Percentiles rank a stretch among this genome's conserved stretches.
Evolutionary conservation across 208 protist genomes (phyloP).

Genomic region (Crithidia bombi): DNA sequence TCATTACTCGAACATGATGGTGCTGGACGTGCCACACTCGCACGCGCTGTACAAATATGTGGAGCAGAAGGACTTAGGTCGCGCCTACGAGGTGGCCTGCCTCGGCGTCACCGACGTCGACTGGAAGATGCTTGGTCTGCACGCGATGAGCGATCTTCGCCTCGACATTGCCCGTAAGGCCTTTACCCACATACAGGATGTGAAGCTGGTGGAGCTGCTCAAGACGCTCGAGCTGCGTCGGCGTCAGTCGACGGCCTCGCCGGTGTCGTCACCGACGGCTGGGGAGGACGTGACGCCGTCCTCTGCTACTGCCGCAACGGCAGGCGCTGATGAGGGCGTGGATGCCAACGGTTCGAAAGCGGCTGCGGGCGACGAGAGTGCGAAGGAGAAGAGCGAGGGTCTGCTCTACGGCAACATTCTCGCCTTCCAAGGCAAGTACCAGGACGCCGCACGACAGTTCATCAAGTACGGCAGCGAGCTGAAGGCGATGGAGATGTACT

Average conservation of each 20-base stretch:
- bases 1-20: constrained; percentile 79
- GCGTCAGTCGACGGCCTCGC: constrained; percentile 42
- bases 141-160: constrained; percentile 89
- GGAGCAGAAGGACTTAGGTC: constrained; percentile 88
- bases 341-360: not conserved
- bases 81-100: constrained; percentile 93
- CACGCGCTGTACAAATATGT: constrained; percentile 92
- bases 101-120: constrained; percentile 94
- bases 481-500: constrained; percentile 94
- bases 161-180: constrained; percentile 92
- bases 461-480: constrained; percentile 77
- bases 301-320: not conserved
- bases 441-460: constrained; percentile 91
- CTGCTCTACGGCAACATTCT: constrained; percentile 89
- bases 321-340: not conserved
- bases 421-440: constrained; percentile 95
- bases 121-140: constrained; percentile 94
- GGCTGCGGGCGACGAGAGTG: constrained; percentile 6
- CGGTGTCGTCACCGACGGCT: not conserved
- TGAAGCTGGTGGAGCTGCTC: constrained; percentile 93
- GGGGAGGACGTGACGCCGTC: constrained; percentile 9
- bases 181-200: constrained; percentile 93
- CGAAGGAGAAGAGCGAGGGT: constrained; percentile 27
- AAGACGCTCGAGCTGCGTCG: constrained; percentile 82
- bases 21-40: constrained; percentile 94